A percentile compares a stretch with the other conserved stretches of the same genome.
These are phyloP conservation scores for Podaxis sp. DNA, from an alignment of 768 basidiomycete genomes.

Conservation along the genomic window DNA sequence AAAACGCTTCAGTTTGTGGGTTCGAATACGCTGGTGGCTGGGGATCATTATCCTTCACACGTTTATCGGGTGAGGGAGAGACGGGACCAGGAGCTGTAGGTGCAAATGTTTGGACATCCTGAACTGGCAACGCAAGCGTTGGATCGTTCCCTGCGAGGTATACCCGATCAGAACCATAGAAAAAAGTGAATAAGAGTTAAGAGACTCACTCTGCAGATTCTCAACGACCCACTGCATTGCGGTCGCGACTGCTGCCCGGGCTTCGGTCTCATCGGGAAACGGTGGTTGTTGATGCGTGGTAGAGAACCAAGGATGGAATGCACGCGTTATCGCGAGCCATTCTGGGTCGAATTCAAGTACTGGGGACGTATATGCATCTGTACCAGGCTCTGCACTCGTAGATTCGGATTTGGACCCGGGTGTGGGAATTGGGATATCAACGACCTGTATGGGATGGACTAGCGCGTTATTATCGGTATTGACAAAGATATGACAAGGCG, in stretches of 20 bases:
- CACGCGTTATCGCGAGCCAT: constrained; percentile 93
- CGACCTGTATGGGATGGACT: constrained; percentile 42
- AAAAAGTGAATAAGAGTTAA: neutral
- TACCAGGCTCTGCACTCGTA: too few species aligned
- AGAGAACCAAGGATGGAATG: constrained; percentile 79
- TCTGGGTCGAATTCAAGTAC: constrained; percentile 75
- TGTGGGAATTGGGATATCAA: constrained; percentile 48
- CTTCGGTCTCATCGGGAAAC: constrained; percentile 59
- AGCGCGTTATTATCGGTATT: neutral
- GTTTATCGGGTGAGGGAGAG: neutral
- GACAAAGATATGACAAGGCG: constrained; percentile 6
- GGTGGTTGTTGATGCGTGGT: constrained; percentile 42
- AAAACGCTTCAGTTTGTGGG: constrained; percentile 88
- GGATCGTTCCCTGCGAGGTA: constrained; percentile 21
- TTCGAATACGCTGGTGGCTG: constrained; percentile 69
- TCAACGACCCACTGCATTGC: constrained; percentile 68
- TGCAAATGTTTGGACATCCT: constrained; percentile 63
- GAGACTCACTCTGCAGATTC: constrained; percentile 39
- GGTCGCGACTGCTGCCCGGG: constrained; percentile 50
- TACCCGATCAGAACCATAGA: neutral
- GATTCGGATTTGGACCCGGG: constrained; percentile 11
- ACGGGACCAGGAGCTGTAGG: constrained; percentile 59
- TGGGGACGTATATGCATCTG: constrained; percentile 16
- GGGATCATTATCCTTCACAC: constrained; percentile 17
- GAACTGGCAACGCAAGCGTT: constrained; percentile 32